Percentiles rank a stretch among this genome's conserved stretches.
Evolutionary conservation across 331 rosid genomes (phyloP).

Genomic region (Phaseolus coccineus): DNA sequence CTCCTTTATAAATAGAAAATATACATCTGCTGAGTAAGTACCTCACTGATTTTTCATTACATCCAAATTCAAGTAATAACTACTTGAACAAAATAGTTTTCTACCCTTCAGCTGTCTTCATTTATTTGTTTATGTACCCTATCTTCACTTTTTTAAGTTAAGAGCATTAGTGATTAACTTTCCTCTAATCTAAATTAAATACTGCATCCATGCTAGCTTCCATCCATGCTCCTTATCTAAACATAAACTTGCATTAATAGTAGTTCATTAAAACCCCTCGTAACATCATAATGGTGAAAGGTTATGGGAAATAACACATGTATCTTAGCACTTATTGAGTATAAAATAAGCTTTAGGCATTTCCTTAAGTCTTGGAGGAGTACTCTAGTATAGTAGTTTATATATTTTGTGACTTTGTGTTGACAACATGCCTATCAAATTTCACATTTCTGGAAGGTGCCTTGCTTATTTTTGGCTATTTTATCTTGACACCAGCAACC

Average conservation of each 20-base stretch:
- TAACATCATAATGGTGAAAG: not conserved
- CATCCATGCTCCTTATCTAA: constrained; percentile 8
- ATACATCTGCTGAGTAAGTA: too few species aligned
- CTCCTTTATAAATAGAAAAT: too few species aligned
- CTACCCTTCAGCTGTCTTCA: not conserved
- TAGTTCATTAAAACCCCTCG: not conserved
- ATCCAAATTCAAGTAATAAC: too few species aligned
- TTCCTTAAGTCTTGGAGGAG: not conserved
- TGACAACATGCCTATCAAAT: not conserved
- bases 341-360: not conserved
- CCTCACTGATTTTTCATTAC: too few species aligned
- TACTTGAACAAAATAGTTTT: not conserved
- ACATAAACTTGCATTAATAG: not conserved
- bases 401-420: not conserved
- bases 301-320: not conserved
- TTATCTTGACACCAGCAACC: not conserved
- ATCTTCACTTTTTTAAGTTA: not conserved
- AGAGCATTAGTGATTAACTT: not conserved
- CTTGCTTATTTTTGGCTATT: not conserved
- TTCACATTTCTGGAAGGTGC: not conserved
- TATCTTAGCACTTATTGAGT: not conserved
- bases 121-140: not conserved
- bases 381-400: not conserved
- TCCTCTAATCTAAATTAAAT: not conserved
- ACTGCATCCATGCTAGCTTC: not conserved